Evolutionary conservation across 768 basidiomycete species (phyloP).

Genomic region (Rhodosporidiobolus sp.): DNA sequence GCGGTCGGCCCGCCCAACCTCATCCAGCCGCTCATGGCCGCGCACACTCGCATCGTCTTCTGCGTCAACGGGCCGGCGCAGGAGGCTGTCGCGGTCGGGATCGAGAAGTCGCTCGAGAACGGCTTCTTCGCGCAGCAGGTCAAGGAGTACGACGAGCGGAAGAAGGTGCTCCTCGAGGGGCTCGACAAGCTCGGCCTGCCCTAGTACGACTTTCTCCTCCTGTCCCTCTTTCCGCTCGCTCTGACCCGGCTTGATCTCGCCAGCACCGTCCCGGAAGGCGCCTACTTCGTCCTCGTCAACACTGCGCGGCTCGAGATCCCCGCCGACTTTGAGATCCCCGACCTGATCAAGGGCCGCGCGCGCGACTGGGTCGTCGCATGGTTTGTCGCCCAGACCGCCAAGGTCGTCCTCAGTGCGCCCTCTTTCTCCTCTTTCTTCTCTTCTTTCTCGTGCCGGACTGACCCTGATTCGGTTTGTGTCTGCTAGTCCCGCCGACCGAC

Average conservation of each 20-base stretch:
- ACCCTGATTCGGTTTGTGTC: neutral
- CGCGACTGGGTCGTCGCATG: slow-evolving; percentile 49
- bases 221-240: neutral
- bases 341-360: slow-evolving; percentile 48
- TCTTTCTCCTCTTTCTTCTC: neutral
- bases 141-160: slow-evolving; percentile 73
- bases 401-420: slow-evolving; percentile 25
- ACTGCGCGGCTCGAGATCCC: slow-evolving; percentile 49
- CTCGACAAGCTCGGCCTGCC: slow-evolving; percentile 64
- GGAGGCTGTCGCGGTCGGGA: slow-evolving; percentile 64
- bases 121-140: slow-evolving; percentile 75
- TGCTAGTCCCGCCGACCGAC: slow-evolving; percentile 40
- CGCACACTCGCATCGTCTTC: slow-evolving; percentile 86
- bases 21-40: slow-evolving; percentile 63
- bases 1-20: slow-evolving; percentile 67
- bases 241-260: slow-evolving; percentile 47
- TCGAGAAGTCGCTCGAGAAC: slow-evolving; percentile 73
- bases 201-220: slow-evolving; percentile 13
- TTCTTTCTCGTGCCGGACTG: neutral
- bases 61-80: slow-evolving; percentile 53
- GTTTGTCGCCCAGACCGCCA: slow-evolving; percentile 43
- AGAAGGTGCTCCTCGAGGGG: slow-evolving; percentile 67
- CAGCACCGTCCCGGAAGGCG: slow-evolving; percentile 84
- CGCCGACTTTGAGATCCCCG: slow-evolving; percentile 46
- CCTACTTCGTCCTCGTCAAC: slow-evolving; percentile 77